Percentiles rank a stretch among this genome's conserved stretches.
Evolutionary conservation across 2,329 filamentous ascomycete species (phyloP).

Genomic region (Fusarium solani-melongenae): DNA sequence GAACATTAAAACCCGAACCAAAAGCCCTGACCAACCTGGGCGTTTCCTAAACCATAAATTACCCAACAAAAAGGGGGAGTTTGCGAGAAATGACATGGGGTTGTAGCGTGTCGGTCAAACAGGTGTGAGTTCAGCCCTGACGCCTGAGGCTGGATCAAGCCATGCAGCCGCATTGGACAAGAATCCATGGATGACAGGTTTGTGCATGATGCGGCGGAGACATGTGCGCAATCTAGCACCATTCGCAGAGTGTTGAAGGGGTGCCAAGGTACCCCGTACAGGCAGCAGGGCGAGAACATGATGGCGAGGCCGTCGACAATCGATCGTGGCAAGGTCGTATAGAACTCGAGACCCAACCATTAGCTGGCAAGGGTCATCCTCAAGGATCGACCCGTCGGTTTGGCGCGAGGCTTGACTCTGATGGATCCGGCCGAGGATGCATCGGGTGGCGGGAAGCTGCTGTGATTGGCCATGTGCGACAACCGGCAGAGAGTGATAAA

Average conservation of each 20-base stretch:
- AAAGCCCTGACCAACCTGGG: neutral
- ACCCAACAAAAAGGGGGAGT: neutral
- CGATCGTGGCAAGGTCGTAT: neutral
- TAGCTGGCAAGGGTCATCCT: neutral
- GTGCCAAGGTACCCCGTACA: neutral
- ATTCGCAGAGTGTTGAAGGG: neutral
- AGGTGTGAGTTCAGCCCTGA: neutral
- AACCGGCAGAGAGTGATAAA: constrained; percentile 13
- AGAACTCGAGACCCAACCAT: neutral
- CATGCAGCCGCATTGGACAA: neutral
- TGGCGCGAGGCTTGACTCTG: neutral
- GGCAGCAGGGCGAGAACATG: neutral
- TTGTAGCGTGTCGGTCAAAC: neutral
- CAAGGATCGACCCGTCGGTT: neutral
- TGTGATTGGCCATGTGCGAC: constrained; percentile 19
- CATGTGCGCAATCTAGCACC: neutral
- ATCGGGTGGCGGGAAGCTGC: neutral
- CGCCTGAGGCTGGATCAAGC: neutral
- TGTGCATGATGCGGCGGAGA: neutral
- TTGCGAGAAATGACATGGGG: neutral
- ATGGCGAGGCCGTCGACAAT: neutral
- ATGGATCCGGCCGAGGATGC: neutral
- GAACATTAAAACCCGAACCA: neutral
- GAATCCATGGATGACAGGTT: neutral
- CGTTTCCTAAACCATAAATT: neutral